Conservation (phyloP, 257 asterid species). For the Ajuga chamaepitys region DNA sequence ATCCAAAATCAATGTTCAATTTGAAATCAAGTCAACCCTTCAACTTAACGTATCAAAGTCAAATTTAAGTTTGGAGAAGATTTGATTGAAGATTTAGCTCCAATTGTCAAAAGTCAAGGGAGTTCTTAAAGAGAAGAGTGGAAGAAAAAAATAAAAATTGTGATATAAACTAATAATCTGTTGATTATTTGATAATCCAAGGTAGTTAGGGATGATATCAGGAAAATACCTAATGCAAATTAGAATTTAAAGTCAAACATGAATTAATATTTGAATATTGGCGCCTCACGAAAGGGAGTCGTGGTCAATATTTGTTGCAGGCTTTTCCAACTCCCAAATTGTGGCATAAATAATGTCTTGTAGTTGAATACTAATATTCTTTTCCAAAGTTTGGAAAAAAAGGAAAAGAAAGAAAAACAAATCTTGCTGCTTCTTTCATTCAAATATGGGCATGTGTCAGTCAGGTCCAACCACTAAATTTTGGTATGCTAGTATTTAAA, state of each 20-base stretch:
- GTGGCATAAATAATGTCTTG: not conserved
- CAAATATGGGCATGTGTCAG: no score
- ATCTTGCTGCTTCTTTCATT: not conserved
- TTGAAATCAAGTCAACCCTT: no score
- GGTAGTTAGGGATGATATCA: slow-evolving; percentile 12
- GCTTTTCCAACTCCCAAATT: slow-evolving; percentile 1
- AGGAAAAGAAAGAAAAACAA: not conserved
- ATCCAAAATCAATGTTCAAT: no score
- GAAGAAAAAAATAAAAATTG: no score
- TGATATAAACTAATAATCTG: no score
- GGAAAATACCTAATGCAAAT: slow-evolving; percentile 14
- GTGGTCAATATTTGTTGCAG: slow-evolving; percentile 1
- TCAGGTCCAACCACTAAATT: no score
- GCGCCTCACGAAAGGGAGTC: not conserved
- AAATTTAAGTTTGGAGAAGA: no score
- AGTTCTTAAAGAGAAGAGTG: no score
- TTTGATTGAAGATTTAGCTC: no score
- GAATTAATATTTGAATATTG: not conserved
- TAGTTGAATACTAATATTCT: not conserved
- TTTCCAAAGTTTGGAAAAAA: not conserved
- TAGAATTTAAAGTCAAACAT: slow-evolving; percentile 2
- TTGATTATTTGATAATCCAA: not conserved
- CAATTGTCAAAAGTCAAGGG: no score
- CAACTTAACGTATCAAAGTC: no score
- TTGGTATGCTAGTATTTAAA: no score